Evolutionary conservation across 768 basidiomycete species (phyloP), one percentile per base, ranked within the genome.

Genomic region (Tylopilus vinaceipallidus): DNA sequence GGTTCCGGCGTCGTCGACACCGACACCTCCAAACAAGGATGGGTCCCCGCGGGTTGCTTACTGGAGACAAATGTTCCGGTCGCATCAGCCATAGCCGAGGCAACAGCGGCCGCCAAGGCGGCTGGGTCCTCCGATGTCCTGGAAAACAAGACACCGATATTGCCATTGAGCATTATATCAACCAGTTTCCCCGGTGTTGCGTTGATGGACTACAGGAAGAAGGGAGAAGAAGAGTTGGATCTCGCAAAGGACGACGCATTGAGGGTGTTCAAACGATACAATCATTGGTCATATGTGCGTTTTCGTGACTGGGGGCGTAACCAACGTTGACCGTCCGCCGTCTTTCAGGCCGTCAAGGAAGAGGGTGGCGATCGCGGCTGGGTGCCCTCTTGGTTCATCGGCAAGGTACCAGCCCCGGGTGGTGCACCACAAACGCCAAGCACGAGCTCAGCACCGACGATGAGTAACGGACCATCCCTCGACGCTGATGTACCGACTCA

Each of bases 381-480:
- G 95, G 92, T 97, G 20, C 95, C 95, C 6, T 93, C 91, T 20
- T 98, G 95, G 95, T 95, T 91, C 65, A 92, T 95, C 53, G 93
- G 94, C 45, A 97, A 95, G 67, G 82, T 90, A 23, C 74, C 78
- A 5, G 66, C 76, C 6, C 63, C 71, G 0, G 61, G 67, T 7
- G 73, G 66, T 7, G 72, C 66, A 64, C 79, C 53, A 64, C 78
- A 47, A 61, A 83, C 71, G 58, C 83, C 66, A 62, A 77, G 58
- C 77, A 51, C 80, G 70, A 75, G 69, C 56, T 64, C 75, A 12
- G 75, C 56, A 45, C 72, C 60, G 60, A 66, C 59, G 19, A 62
- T 56, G 27, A 63, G 53, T 16, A 59, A 47, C 17, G 68, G 61
- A 35, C 58, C 54, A 29, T 70, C 69, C 16, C 60, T 62, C 40